These are phyloP conservation scores for Fragaria iinumae DNA, from an alignment of 306 rosid species.

Conservation along the genomic window DNA sequence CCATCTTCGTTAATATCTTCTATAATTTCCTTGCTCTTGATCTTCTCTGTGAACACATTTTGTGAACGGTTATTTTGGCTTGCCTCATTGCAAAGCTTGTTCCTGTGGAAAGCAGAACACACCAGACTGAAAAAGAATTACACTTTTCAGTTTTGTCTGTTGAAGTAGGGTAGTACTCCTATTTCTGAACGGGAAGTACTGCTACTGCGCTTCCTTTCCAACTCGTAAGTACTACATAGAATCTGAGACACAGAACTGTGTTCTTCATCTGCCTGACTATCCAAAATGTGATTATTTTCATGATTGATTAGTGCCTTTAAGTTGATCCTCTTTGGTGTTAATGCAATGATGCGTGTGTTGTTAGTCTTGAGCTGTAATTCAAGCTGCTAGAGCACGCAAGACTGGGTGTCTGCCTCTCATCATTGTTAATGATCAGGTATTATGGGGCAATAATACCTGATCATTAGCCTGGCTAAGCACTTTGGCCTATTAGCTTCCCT, in stretches of 20 bases:
- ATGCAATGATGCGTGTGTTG: conserved; percentile 26
- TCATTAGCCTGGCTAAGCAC: conserved; percentile 6
- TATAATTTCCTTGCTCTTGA: conserved; percentile 12
- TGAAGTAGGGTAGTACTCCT: conserved; percentile 27
- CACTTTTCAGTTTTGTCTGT: conserved; percentile 32
- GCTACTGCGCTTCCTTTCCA: conserved; percentile 37
- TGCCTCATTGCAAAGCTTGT: conserved; percentile 38
- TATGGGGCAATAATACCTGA: not conserved
- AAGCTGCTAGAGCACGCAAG: conserved; percentile 34
- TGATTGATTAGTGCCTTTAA: conserved; percentile 28
- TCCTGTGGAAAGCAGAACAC: conserved; percentile 20
- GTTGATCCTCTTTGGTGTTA: conserved; percentile 35
- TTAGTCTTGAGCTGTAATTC: conserved; percentile 36
- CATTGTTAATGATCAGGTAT: conserved; percentile 43
- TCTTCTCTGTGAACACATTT: conserved; percentile 25
- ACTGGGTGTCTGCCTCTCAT: conserved; percentile 34
- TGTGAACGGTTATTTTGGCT: conserved; percentile 29
- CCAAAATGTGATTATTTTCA: conserved; percentile 30
- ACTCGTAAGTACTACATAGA: conserved; percentile 14
- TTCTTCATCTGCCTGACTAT: conserved; percentile 11
- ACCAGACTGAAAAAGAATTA: conserved; percentile 35
- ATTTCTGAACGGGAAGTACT: conserved; percentile 32
- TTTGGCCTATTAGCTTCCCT: not conserved
- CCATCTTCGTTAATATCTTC: conserved; percentile 9
- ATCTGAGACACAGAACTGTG: conserved; percentile 26